Base-by-base conservation (phyloP, 148 eudicot genomes). In the Polygonum maritimum region DNA sequence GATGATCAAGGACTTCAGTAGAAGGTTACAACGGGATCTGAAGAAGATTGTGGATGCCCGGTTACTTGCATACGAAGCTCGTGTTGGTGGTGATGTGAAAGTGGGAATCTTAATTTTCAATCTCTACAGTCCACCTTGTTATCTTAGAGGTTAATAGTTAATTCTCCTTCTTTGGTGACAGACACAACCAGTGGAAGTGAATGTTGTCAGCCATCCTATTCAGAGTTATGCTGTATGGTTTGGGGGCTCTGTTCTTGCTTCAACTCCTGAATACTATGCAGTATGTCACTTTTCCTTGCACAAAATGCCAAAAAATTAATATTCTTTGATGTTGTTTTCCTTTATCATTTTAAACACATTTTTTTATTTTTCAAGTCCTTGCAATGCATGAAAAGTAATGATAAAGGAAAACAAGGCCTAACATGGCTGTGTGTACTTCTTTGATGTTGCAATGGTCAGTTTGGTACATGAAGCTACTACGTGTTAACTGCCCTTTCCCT, bases 141-240 rank as follows among this genome's bases (percentile, higher is more conserved):
- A 67, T 67, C 69, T 18, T 62, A 62, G 36, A 67, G 44, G 44
- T 11, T 36, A 16, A 18, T 60, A 12, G 3, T 3, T 21, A 3
- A 38, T 72, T 48, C 22, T 54, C 65, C 69, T 33, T 16, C 31
- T 80, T 74, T 82, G 49, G 71, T 65, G 75, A 76, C 90, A 95
- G 98, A 80, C 98, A 75, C 96, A 95, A 78, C 98, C 98, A 44
- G 91, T 95, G 79, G 99, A 91, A 86, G 99, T 95, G 67, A 95
- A 92, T 79, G 96, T 95, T 51, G 94, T 95, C 67, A 95, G 92
- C 86, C 96, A 92, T 87, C 97, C 96, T 57, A 85, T 95, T 84
- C 99, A 95, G 84, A 86, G 90, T 80, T 92, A 89, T 84, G 99
- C 99, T 44, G 99, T 92, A 79, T 95, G 99, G 99, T 95, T 95